Evolutionary conservation across 192 early-diverging fungal species (phyloP).

Genomic region (Coemansia sp.): DNA sequence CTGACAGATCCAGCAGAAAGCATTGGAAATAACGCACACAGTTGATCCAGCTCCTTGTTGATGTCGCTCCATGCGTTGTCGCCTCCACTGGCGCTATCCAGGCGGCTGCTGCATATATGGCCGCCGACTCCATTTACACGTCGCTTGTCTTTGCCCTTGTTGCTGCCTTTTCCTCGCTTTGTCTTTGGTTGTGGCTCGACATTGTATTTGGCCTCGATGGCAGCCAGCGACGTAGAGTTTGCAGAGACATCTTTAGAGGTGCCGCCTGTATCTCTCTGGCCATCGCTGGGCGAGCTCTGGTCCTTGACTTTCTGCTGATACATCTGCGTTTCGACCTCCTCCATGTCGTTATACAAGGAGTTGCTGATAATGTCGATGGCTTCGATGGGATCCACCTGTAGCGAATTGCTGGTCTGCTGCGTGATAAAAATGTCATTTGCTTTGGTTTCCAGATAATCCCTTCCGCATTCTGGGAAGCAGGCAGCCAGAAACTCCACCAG

Average conservation of each 20-base stretch:
- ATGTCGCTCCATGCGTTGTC: slow-evolving; percentile 48
- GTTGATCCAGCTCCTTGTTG: slow-evolving; percentile 21
- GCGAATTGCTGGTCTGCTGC: background rate
- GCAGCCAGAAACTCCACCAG: slow-evolving; percentile 34
- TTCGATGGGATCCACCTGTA: slow-evolving; percentile 46
- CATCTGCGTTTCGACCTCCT: slow-evolving; percentile 30
- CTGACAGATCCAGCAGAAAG: slow-evolving; percentile 24
- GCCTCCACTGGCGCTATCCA: background rate
- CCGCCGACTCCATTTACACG: background rate
- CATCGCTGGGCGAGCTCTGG: background rate
- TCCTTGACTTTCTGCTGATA: slow-evolving; percentile 6
- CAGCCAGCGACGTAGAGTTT: slow-evolving; percentile 14
- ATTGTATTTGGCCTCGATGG: slow-evolving; percentile 34
- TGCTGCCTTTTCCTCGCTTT: background rate
- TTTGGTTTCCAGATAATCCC: slow-evolving; percentile 34
- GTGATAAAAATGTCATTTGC: slow-evolving; percentile 21
- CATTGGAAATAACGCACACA: slow-evolving; percentile 40
- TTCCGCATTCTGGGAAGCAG: slow-evolving; percentile 51
- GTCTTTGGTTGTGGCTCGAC: slow-evolving; percentile 9
- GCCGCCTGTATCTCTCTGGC: background rate
- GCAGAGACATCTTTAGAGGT: background rate
- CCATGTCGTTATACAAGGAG: slow-evolving; percentile 44
- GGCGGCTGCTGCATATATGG: too few relatives aligned
- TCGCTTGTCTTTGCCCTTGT: slow-evolving; percentile 12
- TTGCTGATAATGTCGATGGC: slow-evolving; percentile 49